phyloP scores from a whole-genome alignment of 2,329 filamentous ascomycete genomes.

The Nemania sp. region DNA sequence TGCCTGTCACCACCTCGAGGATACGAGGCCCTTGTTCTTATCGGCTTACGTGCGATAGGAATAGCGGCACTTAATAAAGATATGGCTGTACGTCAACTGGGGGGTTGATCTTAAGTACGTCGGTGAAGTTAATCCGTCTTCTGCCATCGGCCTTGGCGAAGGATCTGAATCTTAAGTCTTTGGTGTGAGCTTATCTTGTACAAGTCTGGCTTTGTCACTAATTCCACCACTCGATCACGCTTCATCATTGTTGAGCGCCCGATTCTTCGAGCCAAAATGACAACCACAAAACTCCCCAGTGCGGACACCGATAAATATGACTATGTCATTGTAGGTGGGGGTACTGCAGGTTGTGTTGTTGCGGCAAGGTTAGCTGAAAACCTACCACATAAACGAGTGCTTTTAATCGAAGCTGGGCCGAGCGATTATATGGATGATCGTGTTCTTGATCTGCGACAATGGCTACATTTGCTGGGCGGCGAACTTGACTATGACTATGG shows the following conservation, averaged over 20 bases:
- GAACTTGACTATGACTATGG: conserved; percentile 91
- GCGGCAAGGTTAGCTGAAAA: conserved; percentile 80
- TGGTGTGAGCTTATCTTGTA: no score
- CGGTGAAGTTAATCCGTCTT: conserved; percentile 17
- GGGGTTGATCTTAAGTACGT: no score
- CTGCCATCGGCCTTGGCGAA: conserved; percentile 17
- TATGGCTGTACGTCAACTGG: conserved; percentile 4
- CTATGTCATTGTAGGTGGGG: conserved; percentile 84
- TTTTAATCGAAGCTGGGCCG: conserved; percentile 86
- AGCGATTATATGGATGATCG: conserved; percentile 88
- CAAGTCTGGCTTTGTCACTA: no score
- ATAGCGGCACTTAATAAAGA: background rate
- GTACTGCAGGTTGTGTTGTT: conserved; percentile 84
- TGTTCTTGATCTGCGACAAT: conserved; percentile 83
- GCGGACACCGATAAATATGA: conserved; percentile 71
- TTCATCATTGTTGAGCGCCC: no score
- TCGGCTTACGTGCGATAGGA: conserved; percentile 7
- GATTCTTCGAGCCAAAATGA: conserved; percentile 40
- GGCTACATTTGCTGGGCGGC: conserved; percentile 81
- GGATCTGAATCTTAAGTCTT: conserved; percentile 14
- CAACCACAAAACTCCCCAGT: conserved; percentile 68
- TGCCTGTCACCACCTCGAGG: background rate
- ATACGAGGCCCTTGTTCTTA: background rate
- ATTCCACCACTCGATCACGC: no score
- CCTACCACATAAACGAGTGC: conserved; percentile 77